A percentile compares a stretch with the other conserved stretches of the same genome.
phyloP scores from a whole-genome alignment of 2,329 filamentous ascomycete genomes.

The Emydomyces testavorans region DNA sequence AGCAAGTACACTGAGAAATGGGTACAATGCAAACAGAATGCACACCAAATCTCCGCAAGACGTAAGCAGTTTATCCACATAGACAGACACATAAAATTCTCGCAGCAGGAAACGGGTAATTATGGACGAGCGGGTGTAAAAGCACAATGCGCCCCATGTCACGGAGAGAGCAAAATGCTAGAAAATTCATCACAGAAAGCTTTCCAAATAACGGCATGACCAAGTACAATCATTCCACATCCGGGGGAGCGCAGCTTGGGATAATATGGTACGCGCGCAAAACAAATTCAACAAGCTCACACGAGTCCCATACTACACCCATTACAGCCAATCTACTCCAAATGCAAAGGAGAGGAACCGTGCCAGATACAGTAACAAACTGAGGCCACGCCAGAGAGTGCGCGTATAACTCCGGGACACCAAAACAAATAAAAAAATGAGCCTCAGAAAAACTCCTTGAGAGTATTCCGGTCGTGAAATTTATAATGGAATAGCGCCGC shows the following conservation, averaged over 20 bases:
- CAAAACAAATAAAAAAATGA: not conserved
- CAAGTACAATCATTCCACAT: constrained; percentile 12
- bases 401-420: constrained; percentile 6
- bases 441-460: constrained; percentile 2
- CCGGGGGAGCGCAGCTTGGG: constrained; percentile 1
- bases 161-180: not conserved
- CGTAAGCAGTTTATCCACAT: constrained; percentile 2
- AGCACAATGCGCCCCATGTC: not conserved
- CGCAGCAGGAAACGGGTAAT: not conserved
- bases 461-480: constrained; percentile 1
- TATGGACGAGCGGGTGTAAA: constrained; percentile 7
- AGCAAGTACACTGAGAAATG: constrained; percentile 3
- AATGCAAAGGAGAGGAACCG: not conserved
- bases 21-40: not conserved
- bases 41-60: not conserved
- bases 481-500: constrained; percentile 10
- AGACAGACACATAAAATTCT: not conserved
- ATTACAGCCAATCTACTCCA: constrained; percentile 12
- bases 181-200: constrained; percentile 3
- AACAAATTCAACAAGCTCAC: constrained; percentile 4
- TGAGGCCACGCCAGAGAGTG: not conserved
- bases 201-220: constrained; percentile 9
- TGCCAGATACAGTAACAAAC: not conserved
- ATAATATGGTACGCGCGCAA: constrained; percentile 8
- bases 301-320: constrained; percentile 3